Base-by-base conservation (phyloP, 805 yeast species). In the Wickerhamiella kurtzmanii region DNA sequence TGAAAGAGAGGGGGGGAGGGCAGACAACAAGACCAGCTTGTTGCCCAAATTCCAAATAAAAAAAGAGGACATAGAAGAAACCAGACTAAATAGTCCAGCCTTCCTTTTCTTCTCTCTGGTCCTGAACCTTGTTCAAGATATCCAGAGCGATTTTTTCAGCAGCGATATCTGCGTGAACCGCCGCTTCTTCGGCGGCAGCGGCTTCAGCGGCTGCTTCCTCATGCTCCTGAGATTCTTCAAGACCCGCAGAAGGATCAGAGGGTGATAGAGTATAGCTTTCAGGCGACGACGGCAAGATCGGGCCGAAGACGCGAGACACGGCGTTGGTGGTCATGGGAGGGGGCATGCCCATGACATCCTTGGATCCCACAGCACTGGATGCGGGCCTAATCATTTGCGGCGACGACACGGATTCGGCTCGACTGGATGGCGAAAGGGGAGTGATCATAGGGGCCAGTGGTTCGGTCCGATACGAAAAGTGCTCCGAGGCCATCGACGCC, bases 71-170 rank as follows among this genome's bases (percentile, higher is more conserved):
- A n/a, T n/a, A n/a, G n/a, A n/a, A n/a, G n/a, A n/a, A n/a, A n/a
- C n/a, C n/a, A n/a, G n/a, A n/a, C n/a, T 15, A 36, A 36, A 36
- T 36, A 8, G 38, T 16, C 38, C 38, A 36, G 19, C 38, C 38
- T 18, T n/a, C 38, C 32, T 25, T 25, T 11, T 25, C 32, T 25
- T 6, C 6, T 25, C 17, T 35, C 32, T 25, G 41, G 39, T 19
- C 17, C 13, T 38, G 32, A 38, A 62, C 65, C 42, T 57, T 54
- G 32, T 57, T 61, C 41, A 63, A 51, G 45, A 63, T 63, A 28
- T 57, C 48, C 54, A 56, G 57, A 20, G 66, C 66, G 60, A 62
- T 63, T 41, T 56, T 60, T 46, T 62, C 66, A 37, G 64, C 64
- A 4, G 40, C 50, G 20, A 50, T 55, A 35, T 54, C 62, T 28